Conservation (phyloP, 2,329 filamentous ascomycete species). For the Botrytis elliptica region DNA sequence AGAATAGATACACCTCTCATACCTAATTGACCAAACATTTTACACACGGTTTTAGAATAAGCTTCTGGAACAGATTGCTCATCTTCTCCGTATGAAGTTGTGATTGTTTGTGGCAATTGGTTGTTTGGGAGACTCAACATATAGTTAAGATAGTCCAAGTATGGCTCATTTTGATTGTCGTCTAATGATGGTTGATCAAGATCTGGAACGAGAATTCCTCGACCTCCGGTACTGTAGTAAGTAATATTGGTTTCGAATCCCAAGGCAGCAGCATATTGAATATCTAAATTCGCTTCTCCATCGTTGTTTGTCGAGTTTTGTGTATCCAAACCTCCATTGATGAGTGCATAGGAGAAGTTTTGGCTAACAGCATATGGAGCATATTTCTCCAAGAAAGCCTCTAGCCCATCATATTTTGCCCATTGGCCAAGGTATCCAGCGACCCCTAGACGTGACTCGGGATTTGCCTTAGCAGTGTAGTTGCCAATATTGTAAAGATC, state of each 20-base stretch:
- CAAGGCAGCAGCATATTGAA: constrained; percentile 52
- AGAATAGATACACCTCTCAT: constrained; percentile 62
- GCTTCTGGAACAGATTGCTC: constrained; percentile 62
- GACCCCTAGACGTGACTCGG: constrained; percentile 64
- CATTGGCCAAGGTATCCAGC: constrained; percentile 43
- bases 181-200: constrained; percentile 45
- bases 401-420: constrained; percentile 30
- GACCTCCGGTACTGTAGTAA: constrained; percentile 56
- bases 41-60: constrained; percentile 62
- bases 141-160: constrained; percentile 59
- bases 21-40: constrained; percentile 61
- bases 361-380: constrained; percentile 29
- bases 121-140: constrained; percentile 50
- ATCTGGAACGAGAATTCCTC: constrained; percentile 43
- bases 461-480: constrained; percentile 45
- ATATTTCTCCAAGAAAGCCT: constrained; percentile 28
- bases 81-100: constrained; percentile 65
- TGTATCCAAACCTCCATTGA: constrained; percentile 41
- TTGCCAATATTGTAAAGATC: constrained; percentile 44
- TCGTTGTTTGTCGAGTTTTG: constrained; percentile 43
- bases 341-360: constrained; percentile 33
- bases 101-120: constrained; percentile 59
- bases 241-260: constrained; percentile 52
- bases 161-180: constrained; percentile 65
- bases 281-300: constrained; percentile 41